Conservation (phyloP, 2,329 filamentous ascomycete genomes). For the Eutypa lata region DNA sequence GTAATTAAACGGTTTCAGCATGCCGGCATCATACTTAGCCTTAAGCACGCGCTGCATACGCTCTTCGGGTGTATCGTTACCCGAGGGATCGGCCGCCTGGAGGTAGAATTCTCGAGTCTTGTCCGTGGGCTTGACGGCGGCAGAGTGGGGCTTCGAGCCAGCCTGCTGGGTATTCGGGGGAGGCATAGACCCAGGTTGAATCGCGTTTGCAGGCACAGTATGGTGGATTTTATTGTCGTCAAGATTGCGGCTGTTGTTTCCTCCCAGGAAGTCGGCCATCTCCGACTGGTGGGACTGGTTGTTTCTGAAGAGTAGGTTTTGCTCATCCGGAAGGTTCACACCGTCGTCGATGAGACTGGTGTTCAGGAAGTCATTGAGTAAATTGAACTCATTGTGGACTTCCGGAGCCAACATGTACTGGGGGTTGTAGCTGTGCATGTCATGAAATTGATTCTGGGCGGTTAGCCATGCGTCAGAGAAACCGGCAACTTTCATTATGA, state of each 20-base stretch:
- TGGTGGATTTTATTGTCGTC: not conserved
- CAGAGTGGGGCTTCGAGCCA: constrained; percentile 58
- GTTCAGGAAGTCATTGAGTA: constrained; percentile 94
- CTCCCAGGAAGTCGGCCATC: constrained; percentile 44
- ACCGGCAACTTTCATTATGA: constrained; percentile 60
- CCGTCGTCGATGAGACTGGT: constrained; percentile 86
- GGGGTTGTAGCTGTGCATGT: constrained; percentile 90
- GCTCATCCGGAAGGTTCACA: constrained; percentile 66
- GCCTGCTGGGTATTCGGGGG: constrained; percentile 46
- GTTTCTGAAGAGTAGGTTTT: constrained; percentile 41
- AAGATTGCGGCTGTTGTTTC: constrained; percentile 17
- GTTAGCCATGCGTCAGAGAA: constrained; percentile 81
- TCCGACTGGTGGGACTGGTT: constrained; percentile 39
- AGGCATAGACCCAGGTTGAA: constrained; percentile 43
- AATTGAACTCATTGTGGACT: constrained; percentile 92
- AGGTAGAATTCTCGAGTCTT: constrained; percentile 89
- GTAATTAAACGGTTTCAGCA: constrained; percentile 97
- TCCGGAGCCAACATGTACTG: constrained; percentile 93
- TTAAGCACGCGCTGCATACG: constrained; percentile 92
- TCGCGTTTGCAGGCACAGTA: constrained; percentile 30
- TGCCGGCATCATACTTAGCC: constrained; percentile 92
- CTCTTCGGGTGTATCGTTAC: constrained; percentile 80
- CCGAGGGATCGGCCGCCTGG: constrained; percentile 91
- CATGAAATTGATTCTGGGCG: constrained; percentile 80
- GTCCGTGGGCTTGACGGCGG: constrained; percentile 62